Evolutionary conservation across 371 early-diverging fungal species (phyloP).

Genomic region (Fennellomyces sp.): DNA sequence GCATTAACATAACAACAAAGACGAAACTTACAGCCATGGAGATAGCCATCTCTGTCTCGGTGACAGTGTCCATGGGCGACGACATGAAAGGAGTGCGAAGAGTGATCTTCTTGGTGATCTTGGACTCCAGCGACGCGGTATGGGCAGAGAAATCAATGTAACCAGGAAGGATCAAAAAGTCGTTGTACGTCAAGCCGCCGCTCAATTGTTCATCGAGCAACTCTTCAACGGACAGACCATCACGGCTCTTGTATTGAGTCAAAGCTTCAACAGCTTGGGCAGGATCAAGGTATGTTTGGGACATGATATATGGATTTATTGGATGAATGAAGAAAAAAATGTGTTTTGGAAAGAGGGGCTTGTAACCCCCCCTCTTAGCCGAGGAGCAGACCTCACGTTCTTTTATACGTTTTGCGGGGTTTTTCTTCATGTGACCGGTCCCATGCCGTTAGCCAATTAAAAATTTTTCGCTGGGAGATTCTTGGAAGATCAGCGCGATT

Average conservation of each 20-base stretch:
- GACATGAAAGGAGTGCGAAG: slow-evolving; percentile 93
- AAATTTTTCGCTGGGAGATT: neutral
- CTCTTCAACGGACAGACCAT: slow-evolving; percentile 79
- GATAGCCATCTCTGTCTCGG: slow-evolving; percentile 97
- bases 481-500: neutral
- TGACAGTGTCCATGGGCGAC: slow-evolving; percentile 98
- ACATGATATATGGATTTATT: slow-evolving; percentile 14
- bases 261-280: slow-evolving; percentile 45
- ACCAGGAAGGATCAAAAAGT: slow-evolving; percentile 95
- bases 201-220: slow-evolving; percentile 71
- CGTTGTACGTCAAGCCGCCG: slow-evolving; percentile 97
- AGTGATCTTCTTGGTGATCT: slow-evolving; percentile 85
- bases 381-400: slow-evolving; percentile 7
- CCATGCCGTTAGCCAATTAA: slow-evolving; percentile 9
- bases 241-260: slow-evolving; percentile 51
- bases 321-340: slow-evolving; percentile 12
- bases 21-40: slow-evolving; percentile 84
- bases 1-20: slow-evolving; percentile 4
- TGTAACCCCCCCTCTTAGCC: slow-evolving; percentile 29
- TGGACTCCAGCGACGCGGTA: slow-evolving; percentile 74
- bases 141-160: slow-evolving; percentile 92
- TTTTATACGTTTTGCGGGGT: slow-evolving; percentile 20
- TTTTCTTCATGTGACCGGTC: slow-evolving; percentile 11
- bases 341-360: slow-evolving; percentile 18
- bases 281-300: slow-evolving; percentile 41